Base-by-base conservation (phyloP, 2,329 filamentous ascomycete genomes). In the Alternaria arborescens region DNA sequence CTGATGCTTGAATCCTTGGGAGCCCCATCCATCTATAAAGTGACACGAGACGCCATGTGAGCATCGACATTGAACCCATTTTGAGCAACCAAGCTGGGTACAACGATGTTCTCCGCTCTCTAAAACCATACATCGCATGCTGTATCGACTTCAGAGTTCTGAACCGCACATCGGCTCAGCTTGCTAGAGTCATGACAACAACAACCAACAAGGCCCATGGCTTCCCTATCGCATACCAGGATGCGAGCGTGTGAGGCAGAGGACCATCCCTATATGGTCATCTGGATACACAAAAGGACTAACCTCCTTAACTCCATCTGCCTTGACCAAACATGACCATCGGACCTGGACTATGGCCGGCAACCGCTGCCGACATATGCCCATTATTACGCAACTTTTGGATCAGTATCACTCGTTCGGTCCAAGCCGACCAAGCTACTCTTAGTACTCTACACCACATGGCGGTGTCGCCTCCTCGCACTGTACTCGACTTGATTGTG, bases 401-500 rank as follows among this genome's bases (percentile, higher is more conserved):
- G 11, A 42, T 41, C 26, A n/a, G 41, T 58, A 47, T 54, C 55
- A 54, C 52, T 58, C 46, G 32, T 36, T 63, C 41, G 54, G 50
- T 36, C 58, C 59, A 57, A 57, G 56, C 54, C 57, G 64, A 57
- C 66, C 57, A 67, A 60, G 54, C 44, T 61, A 47, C 61, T 16
- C 32, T 16, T 36, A 36, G 34, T n/a, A n/a, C 34, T 52, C 47
- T 47, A 68, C 64, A 66, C 68, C 69, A 67, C 70, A 74, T 71
- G 68, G 69, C 62, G n/a, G 64, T 68, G 59, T 70, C 62, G 66
- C 62, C 55, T 55, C 41, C 42, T 57, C 44, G 40, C 40, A 44
- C 63, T 58, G 51, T 67, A 60, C 60, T 67, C 69, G 60, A 65
- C 62, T 50, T 61, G 58, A 64, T 61, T 30, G 73, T 76, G 69